phyloP scores from a whole-genome alignment of 1,284 basidiomycete genomes.

The Tetrapyrgos nigripes region DNA sequence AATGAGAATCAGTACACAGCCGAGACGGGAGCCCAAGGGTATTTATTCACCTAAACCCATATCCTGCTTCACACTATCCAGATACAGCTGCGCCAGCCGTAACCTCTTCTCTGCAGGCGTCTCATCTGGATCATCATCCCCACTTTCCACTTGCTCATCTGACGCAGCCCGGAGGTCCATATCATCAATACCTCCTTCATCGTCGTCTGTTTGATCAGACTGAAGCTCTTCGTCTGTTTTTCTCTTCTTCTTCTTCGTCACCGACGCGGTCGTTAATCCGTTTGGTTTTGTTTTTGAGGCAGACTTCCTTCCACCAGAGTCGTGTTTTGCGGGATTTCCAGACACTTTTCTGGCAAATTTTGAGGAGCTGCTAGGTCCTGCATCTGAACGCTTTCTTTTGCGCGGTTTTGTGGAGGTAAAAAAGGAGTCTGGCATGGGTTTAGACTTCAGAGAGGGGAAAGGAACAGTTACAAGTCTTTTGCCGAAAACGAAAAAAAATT shows the following conservation, averaged over 20 bases:
- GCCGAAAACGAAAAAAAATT: not conserved
- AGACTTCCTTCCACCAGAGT: no score
- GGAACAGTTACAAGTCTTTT: not conserved
- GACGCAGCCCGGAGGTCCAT: constrained; percentile 71
- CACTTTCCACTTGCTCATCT: constrained; percentile 66
- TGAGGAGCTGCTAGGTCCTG: constrained; percentile 8
- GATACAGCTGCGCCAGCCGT: constrained; percentile 88
- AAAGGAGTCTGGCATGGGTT: constrained; percentile 19
- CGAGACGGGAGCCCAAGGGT: constrained; percentile 4
- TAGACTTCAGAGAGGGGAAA: not conserved
- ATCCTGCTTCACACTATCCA: constrained; percentile 84
- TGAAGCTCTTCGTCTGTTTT: constrained; percentile 79
- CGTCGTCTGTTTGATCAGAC: constrained; percentile 68
- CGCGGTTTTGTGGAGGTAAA: constrained; percentile 20
- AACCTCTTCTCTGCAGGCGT: constrained; percentile 95
- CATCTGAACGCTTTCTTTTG: constrained; percentile 20
- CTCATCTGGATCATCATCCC: constrained; percentile 86
- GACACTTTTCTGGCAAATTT: not conserved
- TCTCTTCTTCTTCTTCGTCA: constrained; percentile 37
- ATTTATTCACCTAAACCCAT: constrained; percentile 60
- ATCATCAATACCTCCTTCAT: constrained; percentile 73
- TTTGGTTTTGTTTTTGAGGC: not conserved
- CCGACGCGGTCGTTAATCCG: constrained; percentile 22
- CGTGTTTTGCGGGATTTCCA: constrained; percentile 4
- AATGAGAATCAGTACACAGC: constrained; percentile 3